These are phyloP conservation scores for Verticillium isaacii DNA, from an alignment of 2,329 filamentous ascomycete genomes.

Conservation along the genomic window DNA sequence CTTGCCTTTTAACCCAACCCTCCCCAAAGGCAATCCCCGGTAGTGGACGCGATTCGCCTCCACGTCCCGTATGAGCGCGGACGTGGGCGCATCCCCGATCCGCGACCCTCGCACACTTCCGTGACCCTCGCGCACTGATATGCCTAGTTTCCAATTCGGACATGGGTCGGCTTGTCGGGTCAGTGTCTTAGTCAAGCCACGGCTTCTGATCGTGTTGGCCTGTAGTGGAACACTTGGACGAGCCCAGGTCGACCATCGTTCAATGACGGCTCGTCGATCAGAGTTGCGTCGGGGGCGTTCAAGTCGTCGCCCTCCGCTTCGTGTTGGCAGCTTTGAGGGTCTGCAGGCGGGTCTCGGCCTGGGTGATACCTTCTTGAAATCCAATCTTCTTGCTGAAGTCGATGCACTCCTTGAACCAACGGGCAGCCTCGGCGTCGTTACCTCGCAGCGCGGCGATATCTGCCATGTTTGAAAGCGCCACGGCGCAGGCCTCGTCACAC, in stretches of 20 bases:
- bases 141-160: neutral
- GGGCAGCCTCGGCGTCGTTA: slow-evolving; percentile 58
- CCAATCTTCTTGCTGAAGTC: slow-evolving; percentile 51
- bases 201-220: neutral
- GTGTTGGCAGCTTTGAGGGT: slow-evolving; percentile 2
- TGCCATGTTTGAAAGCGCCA: slow-evolving; percentile 80
- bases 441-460: slow-evolving; percentile 76
- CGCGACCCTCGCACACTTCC: neutral
- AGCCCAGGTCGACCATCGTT: neutral
- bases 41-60: neutral
- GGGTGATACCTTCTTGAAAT: slow-evolving; percentile 45
- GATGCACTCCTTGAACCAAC: slow-evolving; percentile 64
- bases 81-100: neutral
- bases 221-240: neutral
- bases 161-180: neutral
- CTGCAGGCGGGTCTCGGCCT: slow-evolving; percentile 46
- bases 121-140: neutral
- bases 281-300: neutral
- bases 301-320: neutral
- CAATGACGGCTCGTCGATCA: neutral
- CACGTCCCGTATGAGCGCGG: neutral
- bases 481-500: slow-evolving; percentile 79
- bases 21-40: neutral
- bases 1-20: neutral
- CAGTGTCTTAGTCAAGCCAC: neutral